Evolutionary conservation across 2,329 filamentous ascomycete species (phyloP), one percentile per base, ranked within the genome.

Genomic region (Acrocalymma vagum): DNA sequence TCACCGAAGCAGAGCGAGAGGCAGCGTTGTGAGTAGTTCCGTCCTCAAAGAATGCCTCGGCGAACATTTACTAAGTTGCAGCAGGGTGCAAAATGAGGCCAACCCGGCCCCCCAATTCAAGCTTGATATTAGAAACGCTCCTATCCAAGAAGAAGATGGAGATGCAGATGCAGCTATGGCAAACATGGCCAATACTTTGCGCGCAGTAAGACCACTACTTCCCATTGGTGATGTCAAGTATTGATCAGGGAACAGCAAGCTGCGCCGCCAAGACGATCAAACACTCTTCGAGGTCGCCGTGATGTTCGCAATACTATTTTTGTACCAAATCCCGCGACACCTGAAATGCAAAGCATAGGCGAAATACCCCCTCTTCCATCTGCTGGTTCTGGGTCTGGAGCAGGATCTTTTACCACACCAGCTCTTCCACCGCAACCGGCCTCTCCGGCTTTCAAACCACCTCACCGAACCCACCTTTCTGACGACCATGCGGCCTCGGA

Each of bases 231-330:
- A 29, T 16, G 25, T 9, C 40, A 30, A 27, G n/a, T 18, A 27
- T 53, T 67, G 49, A 66, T 39, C 30, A 17, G 3, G 18, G n/a
- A 22, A 60, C 77, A 83, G 71, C 69, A 79, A 67, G 71, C 72
- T 17, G 80, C 84, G 40, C 84, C 90, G 14, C 53, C 68, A 2
- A 69, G 71, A 26, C 68, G 71, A 44, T 75, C 82, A 10, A 87
- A 88, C 29, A 96, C 91, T 10, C 77, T 95, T 11, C 83, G 94
- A 54, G 94, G 94, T 35, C 87, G 94, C 46, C 83, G 94, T 63
- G 93, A 97, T 66, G 90, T 95, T 49, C 84, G 93, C 44, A 95
- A 95, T 70, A 96, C 92, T 1, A 85, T 96, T 38, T 93, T 94
- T 62, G 79, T 92, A 50, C 86, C 89, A 6, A 69, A 62, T 35